Base-by-base conservation (phyloP, 2,329 filamentous ascomycete genomes). In the Paracorniculantispora psalliotae region DNA sequence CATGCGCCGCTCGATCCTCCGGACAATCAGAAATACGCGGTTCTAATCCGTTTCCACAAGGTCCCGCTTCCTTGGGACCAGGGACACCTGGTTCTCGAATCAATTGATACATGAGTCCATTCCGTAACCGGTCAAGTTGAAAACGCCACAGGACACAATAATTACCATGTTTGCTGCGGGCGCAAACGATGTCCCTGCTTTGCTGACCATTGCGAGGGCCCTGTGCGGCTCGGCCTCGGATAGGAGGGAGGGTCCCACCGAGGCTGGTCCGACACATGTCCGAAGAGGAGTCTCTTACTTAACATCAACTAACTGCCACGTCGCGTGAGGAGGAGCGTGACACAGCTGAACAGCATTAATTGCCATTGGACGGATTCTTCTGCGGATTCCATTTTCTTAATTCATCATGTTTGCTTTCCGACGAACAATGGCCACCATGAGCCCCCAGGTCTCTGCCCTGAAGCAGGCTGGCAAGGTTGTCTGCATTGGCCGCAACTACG, bases 401-500 rank as follows among this genome's bases (percentile, higher is more conserved):
- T 39, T 53, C 65, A 67, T 30, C 37, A 76, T 76, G 74, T 72
- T 71, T 63, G 69, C 63, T 35, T 63, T 77, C 33, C 66, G 73
- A 64, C 67, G 73, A 59, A 68, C 72, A 62, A 69, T 76, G 67
- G 71, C 71, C 61, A 74, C 67, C 17, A 64, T 73, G 71, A 73
- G 74, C 41, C 69, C 77, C 44, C 71, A 75, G 65, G 76, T 78
- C 60, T 77, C 79, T 47, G 73, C 75, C 25, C 69, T 84, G 58
- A 81, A 77, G 68, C 77, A 80, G 55, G 83, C 84, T 25, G 79
- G 82, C 62, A 91, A 96, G 80, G 85, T 96, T 58, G 89, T 96
- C 72, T 97, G 93, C 77, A 96, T 97, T 71, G 91, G 92, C 67
- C 85, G 94, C 68, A 96, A 99, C 80, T 99, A 97, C 81, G 93